Evolutionary conservation across 1,284 basidiomycete species (phyloP).

Genomic region (Sphaerobolus stellatus): DNA sequence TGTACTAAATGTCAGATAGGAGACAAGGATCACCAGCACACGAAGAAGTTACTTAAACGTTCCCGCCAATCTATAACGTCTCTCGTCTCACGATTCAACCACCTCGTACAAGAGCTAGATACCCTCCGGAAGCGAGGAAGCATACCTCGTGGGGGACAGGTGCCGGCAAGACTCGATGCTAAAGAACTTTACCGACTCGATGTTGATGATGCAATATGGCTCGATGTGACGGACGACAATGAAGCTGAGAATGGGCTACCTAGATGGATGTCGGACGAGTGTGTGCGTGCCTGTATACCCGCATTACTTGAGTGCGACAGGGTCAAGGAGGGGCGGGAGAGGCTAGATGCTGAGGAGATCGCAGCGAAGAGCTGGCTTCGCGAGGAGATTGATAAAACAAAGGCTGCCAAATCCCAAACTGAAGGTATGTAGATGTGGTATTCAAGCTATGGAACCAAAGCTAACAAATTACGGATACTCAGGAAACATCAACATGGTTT

Average conservation of each 20-base stretch:
- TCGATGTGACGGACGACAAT: neutral
- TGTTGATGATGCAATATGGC: slow-evolving; percentile 1
- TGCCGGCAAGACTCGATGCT: neutral
- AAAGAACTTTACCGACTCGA: neutral
- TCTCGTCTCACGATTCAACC: neutral
- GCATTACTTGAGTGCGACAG: neutral
- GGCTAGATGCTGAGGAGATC: neutral
- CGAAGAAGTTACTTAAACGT: neutral
- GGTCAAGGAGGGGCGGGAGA: neutral
- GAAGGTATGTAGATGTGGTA: neutral
- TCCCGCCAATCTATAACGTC: neutral
- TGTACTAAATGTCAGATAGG: neutral
- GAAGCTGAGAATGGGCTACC: neutral
- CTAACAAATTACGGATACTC: neutral
- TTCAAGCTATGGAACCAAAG: neutral
- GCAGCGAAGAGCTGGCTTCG: neutral
- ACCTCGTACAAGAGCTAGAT: neutral
- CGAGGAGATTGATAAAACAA: neutral
- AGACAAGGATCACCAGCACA: neutral
- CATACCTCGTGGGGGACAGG: neutral
- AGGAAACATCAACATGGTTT: neutral
- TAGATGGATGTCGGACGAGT: neutral
- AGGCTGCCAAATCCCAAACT: neutral
- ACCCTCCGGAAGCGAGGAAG: neutral
- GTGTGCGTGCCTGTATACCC: neutral